Base-by-base conservation (phyloP, 352 stramenopile species). In the Globisporangium uncinulatum region DNA sequence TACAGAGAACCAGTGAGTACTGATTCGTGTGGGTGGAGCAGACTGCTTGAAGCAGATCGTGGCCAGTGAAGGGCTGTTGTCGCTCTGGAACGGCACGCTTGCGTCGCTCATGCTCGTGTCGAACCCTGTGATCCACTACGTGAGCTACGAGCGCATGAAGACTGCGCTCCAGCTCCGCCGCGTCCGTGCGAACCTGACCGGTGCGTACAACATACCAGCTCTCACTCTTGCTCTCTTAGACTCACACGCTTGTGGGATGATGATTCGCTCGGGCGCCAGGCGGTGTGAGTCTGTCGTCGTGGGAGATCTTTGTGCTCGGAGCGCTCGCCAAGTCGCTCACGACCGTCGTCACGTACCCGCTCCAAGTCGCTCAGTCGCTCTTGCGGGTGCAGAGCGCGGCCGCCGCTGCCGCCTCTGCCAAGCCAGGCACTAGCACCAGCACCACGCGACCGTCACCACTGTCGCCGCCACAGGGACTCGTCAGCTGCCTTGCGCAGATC, bases 81-180 rank as follows among this genome's bases (percentile, higher is more conserved):
- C 87, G 56, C 81, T 98, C 47, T 98, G 93, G 93, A 94, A 89
- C 54, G 93, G 93, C 36, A 97, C 91, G 29, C 57, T 83, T 24
- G 83, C 91, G 29, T 98, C 91, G 42, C 63, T 98, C 19, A 76
- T 98, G 3, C 79, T 98, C 11, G 92, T 98, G 48, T 95, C 85
- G 17, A 98, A 98, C 73, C 95, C 95, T 7, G 88, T 96, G 54
- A 97, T 98, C 61, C 93, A 98, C 75, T 97, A 97, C 67, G 87
- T 97, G 57, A 86, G 86, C 46, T 98, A 98, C 76, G 95, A 98
- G 64, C 79, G 89, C 46, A 83, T 98, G 65, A 97, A 96, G 67
- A 72, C 82, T 9, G 70, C 70, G 36, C 70, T 89, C 14, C 73
- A 85, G 52, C 69, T 76, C 44, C 76, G 67, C 9, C 63, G 67